These are phyloP conservation scores for Friedmanniomyces simplex DNA, from an alignment of 495 filamentous ascomycete genomes.

Conservation along the genomic window DNA sequence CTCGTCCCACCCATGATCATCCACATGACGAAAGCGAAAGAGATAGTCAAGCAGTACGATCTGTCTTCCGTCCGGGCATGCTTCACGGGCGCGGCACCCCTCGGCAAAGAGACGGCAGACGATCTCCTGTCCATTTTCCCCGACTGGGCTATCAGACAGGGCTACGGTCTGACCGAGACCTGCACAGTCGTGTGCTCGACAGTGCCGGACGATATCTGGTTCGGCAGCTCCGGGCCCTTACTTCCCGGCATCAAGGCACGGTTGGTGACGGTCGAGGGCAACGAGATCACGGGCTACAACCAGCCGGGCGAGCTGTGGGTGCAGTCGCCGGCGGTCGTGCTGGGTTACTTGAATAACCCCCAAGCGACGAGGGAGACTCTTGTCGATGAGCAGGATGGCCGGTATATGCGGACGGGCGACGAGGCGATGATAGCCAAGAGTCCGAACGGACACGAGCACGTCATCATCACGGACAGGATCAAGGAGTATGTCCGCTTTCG, in stretches of 20 bases:
- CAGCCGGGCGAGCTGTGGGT: constrained; percentile 73
- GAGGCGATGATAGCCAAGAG: constrained; percentile 60
- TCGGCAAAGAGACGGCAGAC: constrained; percentile 67
- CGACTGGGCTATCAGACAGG: constrained; percentile 58
- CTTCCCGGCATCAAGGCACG: constrained; percentile 57
- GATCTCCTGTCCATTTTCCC: constrained; percentile 58
- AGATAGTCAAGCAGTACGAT: constrained; percentile 58
- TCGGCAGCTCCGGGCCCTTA: constrained; percentile 65
- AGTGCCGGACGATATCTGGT: constrained; percentile 53
- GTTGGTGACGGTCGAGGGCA: constrained; percentile 60
- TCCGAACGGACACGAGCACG: constrained; percentile 59
- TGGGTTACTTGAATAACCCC: constrained; percentile 80
- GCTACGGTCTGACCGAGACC: constrained; percentile 81
- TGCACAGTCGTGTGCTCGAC: constrained; percentile 62
- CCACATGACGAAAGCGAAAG: constrained; percentile 58
- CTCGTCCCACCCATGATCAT: constrained; percentile 84
- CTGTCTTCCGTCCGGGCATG: constrained; percentile 55
- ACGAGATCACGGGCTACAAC: constrained; percentile 65
- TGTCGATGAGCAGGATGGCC: constrained; percentile 52
- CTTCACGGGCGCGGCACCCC: constrained; percentile 75
- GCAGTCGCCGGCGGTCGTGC: constrained; percentile 61
- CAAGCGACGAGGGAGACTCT: constrained; percentile 75
- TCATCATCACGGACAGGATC: constrained; percentile 77
- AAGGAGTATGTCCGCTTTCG: constrained; percentile 49
- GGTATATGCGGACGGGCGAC: constrained; percentile 78